Evolutionary conservation across 2,329 filamentous ascomycete genomes (phyloP), one percentile per base, ranked within the genome.

Genomic region (Amauroascus niger): DNA sequence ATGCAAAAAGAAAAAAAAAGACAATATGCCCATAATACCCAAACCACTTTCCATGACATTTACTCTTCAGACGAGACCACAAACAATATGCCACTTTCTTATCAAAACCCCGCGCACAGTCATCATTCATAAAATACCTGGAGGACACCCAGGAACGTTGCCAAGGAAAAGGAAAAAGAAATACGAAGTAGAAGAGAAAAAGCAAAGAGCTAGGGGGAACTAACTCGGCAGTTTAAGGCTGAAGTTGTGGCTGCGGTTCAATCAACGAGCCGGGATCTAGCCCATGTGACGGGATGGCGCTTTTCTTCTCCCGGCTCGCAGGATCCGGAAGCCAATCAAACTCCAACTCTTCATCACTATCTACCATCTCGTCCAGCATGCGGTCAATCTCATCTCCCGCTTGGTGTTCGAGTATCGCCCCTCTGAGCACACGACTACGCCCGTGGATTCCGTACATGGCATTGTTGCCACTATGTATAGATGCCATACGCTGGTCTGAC

Each of bases 381-480:
- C 60, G 63, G 35, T 65, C 64, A 46, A 66, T 65, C 14, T 62
- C 59, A 24, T 63, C 62, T 39, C 58, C 58, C n/a, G 58, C 57
- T 41, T 59, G 33, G 32, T 58, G 53, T 40, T 60, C 58, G 20
- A 58, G 48, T 14, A 51, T 43, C 9, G 57, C 32, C 32, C 46
- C 43, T 30, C 35, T 57, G 37, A 24, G 24, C n/a, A 22, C 48
- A 8, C 32, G 32, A 35, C 39, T 37, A 9, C 24, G 44, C 6
- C 9, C 41, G 22, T 49, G 26, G 18, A 41, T 9, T n/a, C 33
- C 45, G 57, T 62, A 51, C 57, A 52, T 16, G 18, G 37, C 47
- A 26, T 55, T 39, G 22, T 60, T 56, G 14, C 54, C 56, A 49
- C 62, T 63, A 13, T 58, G 60, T 4, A 64, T 62, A 9, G 49